Conservation (phyloP, 225 moss, liverwort and hornwort species). For the Thuidium tamariscinum region DNA sequence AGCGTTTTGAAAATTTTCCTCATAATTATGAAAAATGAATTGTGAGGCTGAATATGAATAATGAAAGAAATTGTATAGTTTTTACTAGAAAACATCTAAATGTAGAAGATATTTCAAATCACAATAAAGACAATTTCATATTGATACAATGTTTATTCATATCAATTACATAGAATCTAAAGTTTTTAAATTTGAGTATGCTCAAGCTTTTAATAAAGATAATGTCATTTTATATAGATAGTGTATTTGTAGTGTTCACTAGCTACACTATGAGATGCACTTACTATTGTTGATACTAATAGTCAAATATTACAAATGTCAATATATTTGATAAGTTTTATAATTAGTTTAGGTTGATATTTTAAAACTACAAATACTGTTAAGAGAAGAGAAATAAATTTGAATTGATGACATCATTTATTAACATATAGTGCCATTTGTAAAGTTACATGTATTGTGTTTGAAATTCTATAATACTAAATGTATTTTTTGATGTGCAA, state of each 20-base stretch:
- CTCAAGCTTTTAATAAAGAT: neutral
- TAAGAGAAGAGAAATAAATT: fast-evolving
- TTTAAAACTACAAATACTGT: neutral
- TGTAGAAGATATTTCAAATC: neutral
- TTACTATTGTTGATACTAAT: neutral
- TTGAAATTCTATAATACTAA: neutral
- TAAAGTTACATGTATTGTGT: neutral
- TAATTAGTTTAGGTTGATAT: too few species aligned
- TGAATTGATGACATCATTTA: neutral
- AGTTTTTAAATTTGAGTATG: neutral
- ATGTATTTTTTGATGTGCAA: neutral
- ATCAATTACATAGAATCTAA: fast-evolving
- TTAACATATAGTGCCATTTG: fast-evolving
- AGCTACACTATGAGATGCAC: fast-evolving
- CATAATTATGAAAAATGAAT: neutral
- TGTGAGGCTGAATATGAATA: neutral
- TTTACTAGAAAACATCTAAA: neutral
- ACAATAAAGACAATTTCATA: neutral
- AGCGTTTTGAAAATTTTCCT: neutral
- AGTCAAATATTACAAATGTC: neutral
- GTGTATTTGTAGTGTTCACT: too few species aligned
- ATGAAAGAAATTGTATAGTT: neutral
- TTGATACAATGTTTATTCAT: neutral
- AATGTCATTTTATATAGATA: too few species aligned
- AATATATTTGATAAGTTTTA: neutral